phyloP scores from a whole-genome alignment of 192 early-diverging fungal genomes.

The Podila minutissima region DNA sequence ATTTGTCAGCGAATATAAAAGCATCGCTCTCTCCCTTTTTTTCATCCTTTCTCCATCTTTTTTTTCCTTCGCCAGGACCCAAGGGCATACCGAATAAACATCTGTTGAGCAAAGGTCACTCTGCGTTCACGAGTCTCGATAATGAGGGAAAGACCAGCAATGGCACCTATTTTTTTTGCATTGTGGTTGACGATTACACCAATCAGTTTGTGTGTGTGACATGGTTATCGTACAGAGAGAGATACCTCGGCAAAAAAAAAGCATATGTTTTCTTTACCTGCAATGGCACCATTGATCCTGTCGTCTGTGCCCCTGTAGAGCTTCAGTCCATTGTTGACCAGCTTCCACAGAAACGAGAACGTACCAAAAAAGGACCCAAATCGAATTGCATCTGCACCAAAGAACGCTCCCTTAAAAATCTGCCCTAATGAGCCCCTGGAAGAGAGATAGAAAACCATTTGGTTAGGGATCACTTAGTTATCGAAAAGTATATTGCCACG shows the following conservation, averaged over 20 bases:
- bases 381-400: conserved; percentile 64
- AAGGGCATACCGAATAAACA: conserved; percentile 62
- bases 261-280: conserved; percentile 35
- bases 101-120: conserved; percentile 65
- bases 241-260: not conserved
- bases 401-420: conserved; percentile 55
- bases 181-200: not conserved
- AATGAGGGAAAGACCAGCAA: conserved; percentile 61
- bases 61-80: not conserved
- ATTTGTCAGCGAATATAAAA: conserved; percentile 29
- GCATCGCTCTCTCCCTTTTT: not conserved
- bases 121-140: conserved; percentile 63
- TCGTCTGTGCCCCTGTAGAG: conserved; percentile 61
- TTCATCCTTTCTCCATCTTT: no score
- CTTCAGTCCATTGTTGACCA: conserved; percentile 71
- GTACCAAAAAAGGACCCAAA: conserved; percentile 78
- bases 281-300: conserved; percentile 62
- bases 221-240: no score
- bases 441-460: no score
- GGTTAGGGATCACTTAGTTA: not conserved
- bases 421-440: conserved; percentile 19
- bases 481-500: not conserved
- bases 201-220: no score
- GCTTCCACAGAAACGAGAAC: conserved; percentile 80
- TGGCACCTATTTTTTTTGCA: conserved; percentile 33